Conservation (phyloP, 177 flowering plant genomes). For the Tripterygium wilfordii region DNA sequence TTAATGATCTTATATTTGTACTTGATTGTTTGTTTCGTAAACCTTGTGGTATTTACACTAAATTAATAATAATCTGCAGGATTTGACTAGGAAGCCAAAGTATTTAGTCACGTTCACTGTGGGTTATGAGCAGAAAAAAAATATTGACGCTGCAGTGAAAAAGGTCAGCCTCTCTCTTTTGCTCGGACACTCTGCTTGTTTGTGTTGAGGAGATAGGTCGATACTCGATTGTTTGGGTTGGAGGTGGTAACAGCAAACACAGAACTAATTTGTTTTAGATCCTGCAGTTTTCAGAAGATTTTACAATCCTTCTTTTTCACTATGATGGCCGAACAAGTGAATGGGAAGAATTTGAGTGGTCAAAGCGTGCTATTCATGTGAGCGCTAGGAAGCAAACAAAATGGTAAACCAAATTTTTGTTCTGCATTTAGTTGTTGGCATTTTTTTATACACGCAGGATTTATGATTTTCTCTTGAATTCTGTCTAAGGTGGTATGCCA, state of each 20-base stretch:
- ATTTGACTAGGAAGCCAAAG: conserved; percentile 56
- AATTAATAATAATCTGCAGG: too few species aligned
- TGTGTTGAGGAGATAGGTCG: too few species aligned
- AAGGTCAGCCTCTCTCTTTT: conserved; percentile 44
- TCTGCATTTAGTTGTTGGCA: too few species aligned
- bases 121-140: conserved; percentile 58
- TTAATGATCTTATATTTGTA: too few species aligned
- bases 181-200: too few species aligned
- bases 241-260: too few species aligned
- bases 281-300: conserved; percentile 79
- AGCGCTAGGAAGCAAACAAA: conserved; percentile 75
- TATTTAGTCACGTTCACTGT: conserved; percentile 92
- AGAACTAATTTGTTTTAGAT: conserved; percentile 9
- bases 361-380: conserved; percentile 76
- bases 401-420: conserved; percentile 47
- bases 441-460: too few species aligned
- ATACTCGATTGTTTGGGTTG: too few species aligned
- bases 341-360: conserved; percentile 98
- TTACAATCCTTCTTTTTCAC: conserved; percentile 81
- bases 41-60: too few species aligned
- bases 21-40: too few species aligned
- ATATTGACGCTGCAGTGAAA: conserved; percentile 75
- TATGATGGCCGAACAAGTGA: conserved; percentile 78
- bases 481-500: conserved; percentile 99
- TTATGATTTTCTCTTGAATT: too few species aligned